A percentile compares a stretch with the other conserved stretches of the same genome.
Evolutionary conservation across 2,329 filamentous ascomycete species (phyloP).

Genomic region (Tolypocladium paradoxum): DNA sequence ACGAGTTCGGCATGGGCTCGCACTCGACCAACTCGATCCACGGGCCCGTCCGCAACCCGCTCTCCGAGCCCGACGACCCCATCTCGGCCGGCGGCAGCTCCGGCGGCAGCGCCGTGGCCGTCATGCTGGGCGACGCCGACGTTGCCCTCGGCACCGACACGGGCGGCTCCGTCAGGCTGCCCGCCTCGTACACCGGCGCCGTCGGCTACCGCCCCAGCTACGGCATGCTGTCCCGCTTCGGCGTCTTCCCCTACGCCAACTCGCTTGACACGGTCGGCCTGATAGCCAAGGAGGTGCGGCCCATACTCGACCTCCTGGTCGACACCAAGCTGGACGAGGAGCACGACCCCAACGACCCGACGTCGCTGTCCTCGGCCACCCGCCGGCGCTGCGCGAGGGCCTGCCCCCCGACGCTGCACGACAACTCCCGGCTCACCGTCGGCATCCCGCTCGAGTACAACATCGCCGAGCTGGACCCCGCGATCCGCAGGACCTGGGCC

Average conservation of each 20-base stretch:
- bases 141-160: constrained; percentile 85
- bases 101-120: constrained; percentile 82
- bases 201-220: constrained; percentile 90
- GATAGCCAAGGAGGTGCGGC: constrained; percentile 44
- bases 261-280: constrained; percentile 85
- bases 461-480: constrained; percentile 63
- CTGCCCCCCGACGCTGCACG: constrained; percentile 11
- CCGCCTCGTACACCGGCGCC: constrained; percentile 74
- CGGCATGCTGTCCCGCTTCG: constrained; percentile 73
- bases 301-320: constrained; percentile 39
- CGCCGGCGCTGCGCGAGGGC: constrained; percentile 36
- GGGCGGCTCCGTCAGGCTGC: constrained; percentile 76
- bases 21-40: constrained; percentile 63
- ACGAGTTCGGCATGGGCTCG: constrained; percentile 94
- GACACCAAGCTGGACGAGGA: constrained; percentile 36
- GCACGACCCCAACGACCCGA: constrained; percentile 64
- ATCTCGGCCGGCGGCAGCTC: constrained; percentile 80
- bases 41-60: constrained; percentile 50
- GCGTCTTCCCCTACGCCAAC: constrained; percentile 85
- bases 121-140: constrained; percentile 48
- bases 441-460: constrained; percentile 73
- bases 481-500: constrained; percentile 61
- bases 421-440: constrained; percentile 31
- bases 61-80: constrained; percentile 19
- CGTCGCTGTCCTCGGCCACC: constrained; percentile 48